Conservation (phyloP, 192 early-diverging fungal species). For the Coemansia erecta region DNA sequence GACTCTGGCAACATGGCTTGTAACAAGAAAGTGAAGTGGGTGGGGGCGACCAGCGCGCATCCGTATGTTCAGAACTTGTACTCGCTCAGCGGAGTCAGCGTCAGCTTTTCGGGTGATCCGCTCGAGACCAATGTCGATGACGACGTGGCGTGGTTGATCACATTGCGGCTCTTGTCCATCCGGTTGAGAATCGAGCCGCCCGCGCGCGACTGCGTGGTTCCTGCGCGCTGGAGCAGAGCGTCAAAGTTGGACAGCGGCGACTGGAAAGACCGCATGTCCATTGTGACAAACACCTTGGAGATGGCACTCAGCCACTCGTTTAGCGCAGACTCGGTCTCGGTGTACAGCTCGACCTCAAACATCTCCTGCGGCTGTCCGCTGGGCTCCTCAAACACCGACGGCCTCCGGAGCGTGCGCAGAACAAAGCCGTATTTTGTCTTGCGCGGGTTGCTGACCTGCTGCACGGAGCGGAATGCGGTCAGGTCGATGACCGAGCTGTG, state of each 20-base stretch:
- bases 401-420: constrained; percentile 35
- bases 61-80: constrained; percentile 7
- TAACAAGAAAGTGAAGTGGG: too few species aligned
- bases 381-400: constrained; percentile 47
- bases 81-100: constrained; percentile 27
- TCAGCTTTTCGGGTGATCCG: constrained; percentile 17
- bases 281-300: constrained; percentile 48
- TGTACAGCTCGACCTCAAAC: constrained; percentile 47
- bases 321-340: constrained; percentile 31
- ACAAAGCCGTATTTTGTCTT: constrained; percentile 41
- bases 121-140: constrained; percentile 27
- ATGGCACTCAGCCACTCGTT: constrained; percentile 41
- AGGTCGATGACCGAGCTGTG: constrained; percentile 33
- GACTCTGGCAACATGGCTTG: too few species aligned
- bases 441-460: constrained; percentile 40
- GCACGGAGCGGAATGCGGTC: constrained; percentile 43
- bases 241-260: constrained; percentile 51
- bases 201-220: constrained; percentile 21
- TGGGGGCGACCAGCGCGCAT: too few species aligned
- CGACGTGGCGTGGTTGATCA: constrained; percentile 21
- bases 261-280: constrained; percentile 50
- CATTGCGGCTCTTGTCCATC: constrained; percentile 28
- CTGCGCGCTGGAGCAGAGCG: constrained; percentile 44
- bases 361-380: constrained; percentile 15
- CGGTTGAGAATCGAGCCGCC: constrained; percentile 46